phyloP scores from a whole-genome alignment of 1,139 yeast species.

The Yamadazyma triangularis region DNA sequence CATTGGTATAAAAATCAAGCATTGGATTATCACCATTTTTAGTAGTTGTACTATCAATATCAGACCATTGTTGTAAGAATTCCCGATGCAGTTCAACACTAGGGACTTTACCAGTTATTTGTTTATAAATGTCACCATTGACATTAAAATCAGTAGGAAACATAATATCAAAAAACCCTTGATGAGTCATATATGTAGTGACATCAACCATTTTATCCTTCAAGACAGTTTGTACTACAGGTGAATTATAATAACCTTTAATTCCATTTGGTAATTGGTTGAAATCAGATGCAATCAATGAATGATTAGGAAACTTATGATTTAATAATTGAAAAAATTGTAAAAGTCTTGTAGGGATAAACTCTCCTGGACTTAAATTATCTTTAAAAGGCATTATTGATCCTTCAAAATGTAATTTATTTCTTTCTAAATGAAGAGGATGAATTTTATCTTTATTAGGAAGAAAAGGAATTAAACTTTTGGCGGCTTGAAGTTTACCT shows the following conservation, averaged over 20 bases:
- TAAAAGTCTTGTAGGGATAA: conserved; percentile 70
- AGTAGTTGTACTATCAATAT: conserved; percentile 61
- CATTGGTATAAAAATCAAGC: conserved; percentile 74
- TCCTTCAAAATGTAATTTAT: conserved; percentile 26
- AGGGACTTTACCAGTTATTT: conserved; percentile 60
- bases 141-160: conserved; percentile 76
- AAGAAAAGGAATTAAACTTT: conserved; percentile 31
- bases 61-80: conserved; percentile 71
- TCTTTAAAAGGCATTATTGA: conserved; percentile 57
- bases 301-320: conserved; percentile 70
- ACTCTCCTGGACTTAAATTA: conserved; percentile 69
- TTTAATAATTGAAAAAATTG: conserved; percentile 64
- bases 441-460: conserved; percentile 35
- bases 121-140: conserved; percentile 58
- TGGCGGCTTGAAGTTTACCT: conserved; percentile 19
- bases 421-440: conserved; percentile 36
- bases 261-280: conserved; percentile 58
- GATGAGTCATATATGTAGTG: conserved; percentile 73
- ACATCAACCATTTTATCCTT: conserved; percentile 66
- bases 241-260: conserved; percentile 62
- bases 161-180: conserved; percentile 83
- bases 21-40: conserved; percentile 84
- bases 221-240: conserved; percentile 80
- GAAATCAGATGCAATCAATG: conserved; percentile 70
- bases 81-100: conserved; percentile 56